Evolutionary conservation across 1,284 basidiomycete species (phyloP), one percentile per base, ranked within the genome.

Genomic region (Quambalaria eucalypti): DNA sequence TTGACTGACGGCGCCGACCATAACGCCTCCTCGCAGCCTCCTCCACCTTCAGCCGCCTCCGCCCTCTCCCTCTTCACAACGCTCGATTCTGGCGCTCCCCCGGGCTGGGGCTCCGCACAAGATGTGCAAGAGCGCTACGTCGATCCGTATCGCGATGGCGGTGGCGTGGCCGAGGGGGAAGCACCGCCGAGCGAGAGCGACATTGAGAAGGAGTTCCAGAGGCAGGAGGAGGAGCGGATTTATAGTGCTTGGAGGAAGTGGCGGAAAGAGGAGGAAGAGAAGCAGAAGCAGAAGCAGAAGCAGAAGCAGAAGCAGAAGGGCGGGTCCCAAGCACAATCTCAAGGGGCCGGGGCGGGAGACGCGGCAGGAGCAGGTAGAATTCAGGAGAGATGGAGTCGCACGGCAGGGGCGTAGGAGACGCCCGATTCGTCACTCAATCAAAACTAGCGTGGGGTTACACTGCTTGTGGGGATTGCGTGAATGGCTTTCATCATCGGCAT

Each of bases 101-200:
- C 57, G 4, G 68, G 67, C n/a, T 69, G 66, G 68, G 66, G 64
- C 23, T 55, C 61, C 31, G 61, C 64, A 23, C 48, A 57, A 19
- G 69, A 72, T 29, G 66, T 72, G 40, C 68, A 72, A 33, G 69
- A 72, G 44, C 49, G 69, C 26, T 72, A 63, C 46, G 51, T 72
- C 28, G 68, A 69, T 48, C 25, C 42, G 21, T 46, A 19, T 21
- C 16, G 25, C 3, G 6, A 26, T 4, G 14, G 12, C 14, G 21
- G 10, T 42, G 23, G 8, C 19, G 42, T 21, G 19, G 42, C 42
- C 16, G 31, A 8, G 31, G 25, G 42, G 4, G 5, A 14, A 46
- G 42, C 16, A 23, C 7, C 21, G 5, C 25, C 4, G 25, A 14
- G 42, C 8, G 39, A 25, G 12, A 16, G 21, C 5, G 42, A 21